Evolutionary conservation across 345 rosid genomes (phyloP).

Genomic region (Streptanthus diversifolius): DNA sequence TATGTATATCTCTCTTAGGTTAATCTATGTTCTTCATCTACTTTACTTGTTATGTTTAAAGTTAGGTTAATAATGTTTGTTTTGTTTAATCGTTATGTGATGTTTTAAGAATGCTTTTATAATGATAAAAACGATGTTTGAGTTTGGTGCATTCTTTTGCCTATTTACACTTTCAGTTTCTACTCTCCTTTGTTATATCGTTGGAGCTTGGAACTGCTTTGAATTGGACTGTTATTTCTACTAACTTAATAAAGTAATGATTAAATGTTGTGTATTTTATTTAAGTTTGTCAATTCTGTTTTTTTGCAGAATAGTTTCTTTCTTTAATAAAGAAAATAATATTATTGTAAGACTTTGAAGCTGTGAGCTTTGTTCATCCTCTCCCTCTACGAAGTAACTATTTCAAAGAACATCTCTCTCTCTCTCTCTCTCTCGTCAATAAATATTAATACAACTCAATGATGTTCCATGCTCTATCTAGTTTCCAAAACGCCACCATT

Average conservation of each 20-base stretch:
- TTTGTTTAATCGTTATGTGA: too few species aligned
- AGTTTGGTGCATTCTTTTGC: too few species aligned
- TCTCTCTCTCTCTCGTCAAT: constrained; percentile 23
- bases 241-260: neutral
- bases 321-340: constrained; percentile 28
- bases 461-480: constrained; percentile 26
- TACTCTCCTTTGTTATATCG: too few species aligned
- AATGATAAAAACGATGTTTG: too few species aligned
- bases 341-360: constrained; percentile 26
- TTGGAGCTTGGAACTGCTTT: neutral
- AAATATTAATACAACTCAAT: constrained; percentile 18
- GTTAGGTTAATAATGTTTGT: too few species aligned
- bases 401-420: constrained; percentile 2
- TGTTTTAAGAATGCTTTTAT: too few species aligned
- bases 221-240: neutral
- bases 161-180: too few species aligned
- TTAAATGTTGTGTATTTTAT: neutral
- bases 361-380: constrained; percentile 24
- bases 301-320: neutral
- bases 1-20: too few species aligned
- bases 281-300: neutral
- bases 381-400: constrained; percentile 23
- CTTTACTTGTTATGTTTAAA: too few species aligned
- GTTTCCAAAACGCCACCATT: constrained; percentile 75
- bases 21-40: too few species aligned